Conservation (phyloP, 2,329 filamentous ascomycete species). For the Pestalotiopsis fici region DNA sequence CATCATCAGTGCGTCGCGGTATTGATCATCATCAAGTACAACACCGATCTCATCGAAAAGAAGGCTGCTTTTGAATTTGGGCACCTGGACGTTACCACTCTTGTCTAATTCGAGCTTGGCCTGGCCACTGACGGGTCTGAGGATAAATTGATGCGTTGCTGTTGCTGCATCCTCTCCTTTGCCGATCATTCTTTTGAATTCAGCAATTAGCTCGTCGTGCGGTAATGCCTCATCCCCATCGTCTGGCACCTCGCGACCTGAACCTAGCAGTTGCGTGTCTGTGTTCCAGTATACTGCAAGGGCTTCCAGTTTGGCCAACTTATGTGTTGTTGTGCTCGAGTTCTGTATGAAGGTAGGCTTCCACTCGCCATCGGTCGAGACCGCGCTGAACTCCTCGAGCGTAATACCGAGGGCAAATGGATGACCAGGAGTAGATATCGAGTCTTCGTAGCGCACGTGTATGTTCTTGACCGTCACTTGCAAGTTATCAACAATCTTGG, state of each 20-base stretch:
- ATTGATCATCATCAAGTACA: slow-evolving; percentile 96
- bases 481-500: slow-evolving; percentile 97
- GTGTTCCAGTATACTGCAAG: slow-evolving; percentile 98
- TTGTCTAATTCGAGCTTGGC: slow-evolving; percentile 96
- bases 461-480: slow-evolving; percentile 99
- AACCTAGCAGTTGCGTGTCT: slow-evolving; percentile 80
- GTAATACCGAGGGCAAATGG: slow-evolving; percentile 93
- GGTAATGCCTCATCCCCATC: slow-evolving; percentile 61
- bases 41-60: slow-evolving; percentile 97
- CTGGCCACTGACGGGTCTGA: slow-evolving; percentile 93
- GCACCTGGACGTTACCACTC: slow-evolving; percentile 74
- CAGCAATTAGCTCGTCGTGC: slow-evolving; percentile 76
- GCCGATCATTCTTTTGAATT: slow-evolving; percentile 80
- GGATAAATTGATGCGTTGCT: slow-evolving; percentile 81
- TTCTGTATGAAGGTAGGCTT: slow-evolving; percentile 94
- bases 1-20: slow-evolving; percentile 96
- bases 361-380: slow-evolving; percentile 95
- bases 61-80: slow-evolving; percentile 87
- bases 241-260: slow-evolving; percentile 71
- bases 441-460: slow-evolving; percentile 96
- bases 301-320: slow-evolving; percentile 86
- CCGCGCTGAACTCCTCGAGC: slow-evolving; percentile 92
- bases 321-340: slow-evolving; percentile 80
- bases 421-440: slow-evolving; percentile 90
- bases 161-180: slow-evolving; percentile 59